Conservation (phyloP, 805 yeast genomes). For the Wickerhamiella occidentalis region DNA sequence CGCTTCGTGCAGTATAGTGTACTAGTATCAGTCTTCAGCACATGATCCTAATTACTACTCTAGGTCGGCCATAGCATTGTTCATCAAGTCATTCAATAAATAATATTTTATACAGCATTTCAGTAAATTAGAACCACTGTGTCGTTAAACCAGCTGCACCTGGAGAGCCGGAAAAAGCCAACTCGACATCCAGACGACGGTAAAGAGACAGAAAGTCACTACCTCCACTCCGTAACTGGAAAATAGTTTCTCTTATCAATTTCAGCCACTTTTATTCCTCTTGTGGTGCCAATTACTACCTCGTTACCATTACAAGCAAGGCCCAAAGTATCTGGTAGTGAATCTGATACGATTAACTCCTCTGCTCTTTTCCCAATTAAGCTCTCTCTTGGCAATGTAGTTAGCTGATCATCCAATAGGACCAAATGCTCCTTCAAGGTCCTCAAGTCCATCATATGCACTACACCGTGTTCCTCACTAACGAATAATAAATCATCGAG, state of each 20-base stretch:
- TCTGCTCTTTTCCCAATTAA: neutral
- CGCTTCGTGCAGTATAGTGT: too few species aligned
- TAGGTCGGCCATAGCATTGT: too few species aligned
- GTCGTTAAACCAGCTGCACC: too few species aligned
- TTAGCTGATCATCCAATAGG: neutral
- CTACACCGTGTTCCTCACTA: slow-evolving; percentile 76
- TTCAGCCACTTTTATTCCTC: slow-evolving; percentile 41
- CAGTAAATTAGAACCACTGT: too few species aligned
- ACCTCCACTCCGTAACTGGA: neutral
- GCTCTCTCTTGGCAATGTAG: neutral
- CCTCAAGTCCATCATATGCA: slow-evolving; percentile 73
- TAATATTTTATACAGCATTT: too few species aligned
- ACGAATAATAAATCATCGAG: slow-evolving; percentile 64
- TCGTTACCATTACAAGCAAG: slow-evolving; percentile 43
- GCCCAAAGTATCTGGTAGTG: slow-evolving; percentile 40
- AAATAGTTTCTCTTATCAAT: neutral
- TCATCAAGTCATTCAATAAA: too few species aligned
- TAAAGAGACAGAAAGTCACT: too few species aligned
- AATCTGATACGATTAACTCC: neutral
- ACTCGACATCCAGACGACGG: too few species aligned
- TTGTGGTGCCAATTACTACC: slow-evolving; percentile 50
- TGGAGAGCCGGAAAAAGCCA: too few species aligned
- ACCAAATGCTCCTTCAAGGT: slow-evolving; percentile 48
- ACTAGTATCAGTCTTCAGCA: too few species aligned
- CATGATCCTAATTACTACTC: too few species aligned